These are phyloP conservation scores for Penicillium herquei DNA, from an alignment of 495 filamentous ascomycete species.

Conservation along the genomic window DNA sequence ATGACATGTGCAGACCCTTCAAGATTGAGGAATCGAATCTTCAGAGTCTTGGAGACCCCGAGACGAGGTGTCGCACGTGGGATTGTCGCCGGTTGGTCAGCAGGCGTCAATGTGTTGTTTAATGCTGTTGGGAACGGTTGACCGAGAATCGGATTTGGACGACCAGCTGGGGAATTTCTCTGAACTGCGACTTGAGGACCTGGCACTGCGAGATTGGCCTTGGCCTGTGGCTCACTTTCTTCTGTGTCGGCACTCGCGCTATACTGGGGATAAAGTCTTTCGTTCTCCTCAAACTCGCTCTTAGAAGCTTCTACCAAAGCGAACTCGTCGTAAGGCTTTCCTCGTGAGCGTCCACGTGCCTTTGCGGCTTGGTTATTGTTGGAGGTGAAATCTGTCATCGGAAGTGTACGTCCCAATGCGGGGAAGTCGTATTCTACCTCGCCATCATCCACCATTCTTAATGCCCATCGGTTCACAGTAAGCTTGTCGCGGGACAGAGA, in stretches of 20 bases:
- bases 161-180: constrained; percentile 29
- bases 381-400: constrained; percentile 82
- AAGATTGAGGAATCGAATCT: constrained; percentile 77
- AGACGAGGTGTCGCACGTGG: constrained; percentile 63
- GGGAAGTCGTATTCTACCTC: constrained; percentile 97
- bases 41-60: constrained; percentile 81
- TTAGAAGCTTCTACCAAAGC: constrained; percentile 80
- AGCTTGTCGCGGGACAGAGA: constrained; percentile 63
- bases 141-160: constrained; percentile 59
- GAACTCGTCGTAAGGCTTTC: constrained; percentile 91
- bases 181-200: constrained; percentile 30
- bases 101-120: constrained; percentile 55
- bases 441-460: constrained; percentile 93
- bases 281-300: constrained; percentile 74
- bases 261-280: constrained; percentile 68
- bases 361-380: constrained; percentile 74
- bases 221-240: constrained; percentile 33
- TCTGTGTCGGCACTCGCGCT: constrained; percentile 55
- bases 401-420: constrained; percentile 72
- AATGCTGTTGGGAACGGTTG: constrained; percentile 52
- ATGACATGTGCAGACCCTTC: constrained; percentile 60
- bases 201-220: constrained; percentile 38
- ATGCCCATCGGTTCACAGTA: constrained; percentile 87
- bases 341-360: constrained; percentile 66
- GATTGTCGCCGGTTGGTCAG: constrained; percentile 58